Evolutionary conservation across 192 early-diverging fungal species (phyloP).

Genomic region (Backusella australiensis): DNA sequence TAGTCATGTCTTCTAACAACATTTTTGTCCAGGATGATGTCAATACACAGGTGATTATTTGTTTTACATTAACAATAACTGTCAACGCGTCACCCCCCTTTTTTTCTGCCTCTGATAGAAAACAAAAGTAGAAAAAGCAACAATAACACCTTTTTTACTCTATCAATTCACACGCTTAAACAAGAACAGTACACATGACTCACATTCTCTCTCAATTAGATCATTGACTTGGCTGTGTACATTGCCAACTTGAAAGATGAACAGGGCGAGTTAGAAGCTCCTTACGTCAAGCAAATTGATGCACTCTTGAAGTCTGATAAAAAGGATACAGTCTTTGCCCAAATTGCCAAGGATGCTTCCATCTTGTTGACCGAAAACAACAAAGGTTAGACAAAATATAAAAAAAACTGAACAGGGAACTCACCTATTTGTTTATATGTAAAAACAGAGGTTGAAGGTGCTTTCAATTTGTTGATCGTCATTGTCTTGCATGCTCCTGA

Average conservation of each 20-base stretch:
- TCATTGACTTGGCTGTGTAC: slow-evolving; percentile 68
- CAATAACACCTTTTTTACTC: neutral
- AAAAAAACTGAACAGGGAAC: neutral
- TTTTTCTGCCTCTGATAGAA: neutral
- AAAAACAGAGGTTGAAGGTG: slow-evolving; percentile 56
- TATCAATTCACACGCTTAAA: neutral
- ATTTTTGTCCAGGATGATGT: slow-evolving; percentile 12
- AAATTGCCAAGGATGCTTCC: slow-evolving; percentile 55
- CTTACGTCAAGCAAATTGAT: slow-evolving; percentile 49
- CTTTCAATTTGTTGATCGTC: slow-evolving; percentile 71
- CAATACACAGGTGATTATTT: neutral
- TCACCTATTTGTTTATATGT: neutral
- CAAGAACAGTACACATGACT: neutral
- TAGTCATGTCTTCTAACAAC: slow-evolving; percentile 13
- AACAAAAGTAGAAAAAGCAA: neutral
- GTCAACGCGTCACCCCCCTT: neutral
- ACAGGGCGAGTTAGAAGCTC: slow-evolving; percentile 40
- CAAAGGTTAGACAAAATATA: slow-evolving; percentile 43
- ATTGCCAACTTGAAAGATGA: slow-evolving; percentile 58
- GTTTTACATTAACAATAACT: neutral
- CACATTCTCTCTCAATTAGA: slow-evolving; percentile 37
- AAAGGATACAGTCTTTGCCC: slow-evolving; percentile 50
- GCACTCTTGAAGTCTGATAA: slow-evolving; percentile 59
- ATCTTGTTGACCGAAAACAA: slow-evolving; percentile 56
- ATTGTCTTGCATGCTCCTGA: slow-evolving; percentile 51